Conservation (phyloP, 768 basidiomycete genomes). For the Baorangia bicolor region DNA sequence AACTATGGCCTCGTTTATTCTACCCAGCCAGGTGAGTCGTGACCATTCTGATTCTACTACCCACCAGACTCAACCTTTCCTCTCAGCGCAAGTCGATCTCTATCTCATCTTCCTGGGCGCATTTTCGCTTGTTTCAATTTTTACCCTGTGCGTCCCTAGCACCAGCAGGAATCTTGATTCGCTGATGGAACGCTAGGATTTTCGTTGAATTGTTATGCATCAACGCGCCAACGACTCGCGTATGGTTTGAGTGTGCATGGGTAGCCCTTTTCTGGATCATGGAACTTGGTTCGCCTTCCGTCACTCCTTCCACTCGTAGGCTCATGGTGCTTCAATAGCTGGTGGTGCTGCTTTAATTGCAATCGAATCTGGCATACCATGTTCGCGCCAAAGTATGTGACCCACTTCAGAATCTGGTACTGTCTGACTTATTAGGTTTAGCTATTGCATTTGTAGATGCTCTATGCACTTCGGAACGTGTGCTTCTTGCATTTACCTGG, state of each 20-base stretch:
- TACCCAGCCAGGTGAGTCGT: constrained; percentile 40
- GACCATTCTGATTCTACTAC: neutral
- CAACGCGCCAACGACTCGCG: constrained; percentile 52
- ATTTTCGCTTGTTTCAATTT: constrained; percentile 53
- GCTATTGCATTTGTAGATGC: neutral
- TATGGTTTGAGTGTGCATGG: constrained; percentile 75
- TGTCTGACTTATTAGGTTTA: constrained; percentile 2
- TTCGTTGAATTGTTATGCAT: constrained; percentile 57
- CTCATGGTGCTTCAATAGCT: constrained; percentile 35
- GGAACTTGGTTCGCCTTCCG: constrained; percentile 51
- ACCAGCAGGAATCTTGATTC: neutral
- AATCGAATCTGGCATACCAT: constrained; percentile 36
- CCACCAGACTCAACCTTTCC: constrained; percentile 8
- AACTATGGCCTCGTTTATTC: constrained; percentile 52
- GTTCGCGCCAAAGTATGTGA: constrained; percentile 32
- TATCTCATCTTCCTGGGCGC: constrained; percentile 63
- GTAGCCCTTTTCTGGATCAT: constrained; percentile 54
- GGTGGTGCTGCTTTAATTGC: constrained; percentile 52
- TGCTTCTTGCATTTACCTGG: constrained; percentile 65
- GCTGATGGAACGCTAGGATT: constrained; percentile 36
- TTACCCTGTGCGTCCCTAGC: constrained; percentile 50
- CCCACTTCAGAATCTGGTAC: neutral
- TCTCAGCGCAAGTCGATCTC: constrained; percentile 48
- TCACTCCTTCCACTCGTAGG: neutral
- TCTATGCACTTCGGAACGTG: constrained; percentile 50